phyloP scores from a whole-genome alignment of 2,329 filamentous ascomycete genomes.

The Penicillium sp. region DNA sequence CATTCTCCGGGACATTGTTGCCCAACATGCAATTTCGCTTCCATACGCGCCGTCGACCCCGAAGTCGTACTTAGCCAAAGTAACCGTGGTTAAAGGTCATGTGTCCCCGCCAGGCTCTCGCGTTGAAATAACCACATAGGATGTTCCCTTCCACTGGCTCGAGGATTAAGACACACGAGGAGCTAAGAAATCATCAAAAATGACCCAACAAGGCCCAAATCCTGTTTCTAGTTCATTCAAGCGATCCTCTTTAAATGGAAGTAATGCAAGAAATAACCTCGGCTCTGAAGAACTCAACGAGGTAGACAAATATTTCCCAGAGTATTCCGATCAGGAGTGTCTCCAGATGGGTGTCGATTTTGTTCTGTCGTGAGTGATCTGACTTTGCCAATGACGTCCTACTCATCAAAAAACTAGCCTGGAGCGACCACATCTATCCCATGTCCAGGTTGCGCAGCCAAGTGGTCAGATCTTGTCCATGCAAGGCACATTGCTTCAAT shows the following conservation, averaged over 20 bases:
- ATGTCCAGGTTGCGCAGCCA: conserved; percentile 2
- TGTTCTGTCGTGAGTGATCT: conserved; percentile 13
- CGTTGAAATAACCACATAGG: background rate
- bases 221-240: no score
- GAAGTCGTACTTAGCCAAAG: background rate
- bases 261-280: no score
- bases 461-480: conserved; percentile 12
- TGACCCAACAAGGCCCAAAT: no score
- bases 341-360: conserved; percentile 13
- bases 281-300: background rate
- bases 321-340: background rate
- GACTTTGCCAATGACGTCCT: background rate
- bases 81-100: background rate
- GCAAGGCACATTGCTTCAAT: conserved; percentile 11
- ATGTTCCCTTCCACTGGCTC: background rate
- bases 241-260: no score
- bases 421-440: conserved; percentile 12
- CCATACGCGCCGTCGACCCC: background rate
- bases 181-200: background rate
- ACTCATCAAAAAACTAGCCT: background rate
- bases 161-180: background rate
- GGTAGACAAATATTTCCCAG: background rate
- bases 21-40: conserved; percentile 1
- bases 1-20: conserved; percentile 6
- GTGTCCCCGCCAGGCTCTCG: background rate